Conservation (phyloP, 176 grass and related monocot species). For the Ensete ventricosum region DNA sequence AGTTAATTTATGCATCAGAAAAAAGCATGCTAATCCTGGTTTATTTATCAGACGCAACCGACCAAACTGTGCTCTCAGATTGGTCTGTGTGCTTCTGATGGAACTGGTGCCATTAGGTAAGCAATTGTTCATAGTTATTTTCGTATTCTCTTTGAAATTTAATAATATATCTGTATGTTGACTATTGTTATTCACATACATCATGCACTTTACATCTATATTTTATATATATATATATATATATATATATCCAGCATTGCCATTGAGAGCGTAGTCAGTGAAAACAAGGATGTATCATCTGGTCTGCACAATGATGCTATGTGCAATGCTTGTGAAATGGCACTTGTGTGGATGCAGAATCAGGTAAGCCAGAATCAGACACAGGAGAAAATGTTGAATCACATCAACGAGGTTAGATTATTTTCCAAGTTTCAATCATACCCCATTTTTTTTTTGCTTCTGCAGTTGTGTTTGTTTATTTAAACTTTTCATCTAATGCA, state of each 20-base stretch:
- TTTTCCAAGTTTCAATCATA: neutral
- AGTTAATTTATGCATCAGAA: neutral
- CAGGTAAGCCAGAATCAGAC: neutral
- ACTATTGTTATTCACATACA: neutral
- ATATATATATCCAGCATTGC: slow-evolving; percentile 1
- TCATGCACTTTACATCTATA: neutral
- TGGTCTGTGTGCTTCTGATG: slow-evolving; percentile 7
- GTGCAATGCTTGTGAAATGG: slow-evolving; percentile 11
- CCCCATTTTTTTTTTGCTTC: neutral
- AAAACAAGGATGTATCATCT: neutral
- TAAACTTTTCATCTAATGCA: neutral
- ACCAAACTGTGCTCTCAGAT: slow-evolving; percentile 4
- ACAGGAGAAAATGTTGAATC: neutral
- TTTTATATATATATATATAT: no score
- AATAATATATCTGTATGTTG: neutral
- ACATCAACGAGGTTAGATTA: slow-evolving; percentile 1
- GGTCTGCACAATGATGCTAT: slow-evolving; percentile 4
- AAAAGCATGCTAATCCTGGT: neutral
- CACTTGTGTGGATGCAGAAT: slow-evolving; percentile 16
- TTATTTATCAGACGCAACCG: neutral
- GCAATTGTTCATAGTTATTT: neutral
- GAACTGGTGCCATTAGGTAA: neutral
- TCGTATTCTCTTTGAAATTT: neutral
- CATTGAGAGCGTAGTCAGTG: neutral
- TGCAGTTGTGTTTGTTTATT: neutral